Conservation (phyloP, 768 basidiomycete species). For the Boletus vinaceobasis region DNA sequence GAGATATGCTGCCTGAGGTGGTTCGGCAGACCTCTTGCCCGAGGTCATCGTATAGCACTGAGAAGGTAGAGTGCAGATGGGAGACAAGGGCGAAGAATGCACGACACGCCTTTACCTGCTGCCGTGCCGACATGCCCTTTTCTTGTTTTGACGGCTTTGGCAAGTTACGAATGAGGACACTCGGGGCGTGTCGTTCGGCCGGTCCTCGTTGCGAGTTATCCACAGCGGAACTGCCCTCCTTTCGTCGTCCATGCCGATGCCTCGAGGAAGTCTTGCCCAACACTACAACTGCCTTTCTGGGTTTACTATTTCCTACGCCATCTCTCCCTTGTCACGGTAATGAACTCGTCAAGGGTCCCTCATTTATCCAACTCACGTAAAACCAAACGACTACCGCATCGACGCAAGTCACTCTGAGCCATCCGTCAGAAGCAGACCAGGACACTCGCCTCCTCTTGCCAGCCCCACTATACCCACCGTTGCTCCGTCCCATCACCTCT, state of each 20-base stretch:
- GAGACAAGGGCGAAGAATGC: conserved; percentile 37
- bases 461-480: conserved; percentile 27
- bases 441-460: not conserved
- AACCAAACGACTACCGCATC: not conserved
- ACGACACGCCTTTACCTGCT: conserved; percentile 37
- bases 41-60: conserved; percentile 36
- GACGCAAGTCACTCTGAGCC: no score
- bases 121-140: conserved; percentile 32
- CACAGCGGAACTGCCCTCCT: conserved; percentile 17
- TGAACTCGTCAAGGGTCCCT: conserved; percentile 11
- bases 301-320: conserved; percentile 18
- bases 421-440: no score
- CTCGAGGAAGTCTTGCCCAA: conserved; percentile 28
- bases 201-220: conserved; percentile 27
- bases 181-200: conserved; percentile 16
- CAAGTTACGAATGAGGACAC: conserved; percentile 19
- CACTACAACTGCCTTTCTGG: conserved; percentile 20
- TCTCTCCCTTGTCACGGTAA: conserved; percentile 19
- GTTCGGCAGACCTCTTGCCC: conserved; percentile 31
- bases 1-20: conserved; percentile 44
- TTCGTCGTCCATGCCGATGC: conserved; percentile 26
- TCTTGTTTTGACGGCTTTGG: conserved; percentile 32
- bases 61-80: conserved; percentile 33
- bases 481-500: conserved; percentile 4
- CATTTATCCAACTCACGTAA: not conserved